Evolutionary conservation across 164 flowering plant species (phyloP).

Genomic region (Sedum album): DNA sequence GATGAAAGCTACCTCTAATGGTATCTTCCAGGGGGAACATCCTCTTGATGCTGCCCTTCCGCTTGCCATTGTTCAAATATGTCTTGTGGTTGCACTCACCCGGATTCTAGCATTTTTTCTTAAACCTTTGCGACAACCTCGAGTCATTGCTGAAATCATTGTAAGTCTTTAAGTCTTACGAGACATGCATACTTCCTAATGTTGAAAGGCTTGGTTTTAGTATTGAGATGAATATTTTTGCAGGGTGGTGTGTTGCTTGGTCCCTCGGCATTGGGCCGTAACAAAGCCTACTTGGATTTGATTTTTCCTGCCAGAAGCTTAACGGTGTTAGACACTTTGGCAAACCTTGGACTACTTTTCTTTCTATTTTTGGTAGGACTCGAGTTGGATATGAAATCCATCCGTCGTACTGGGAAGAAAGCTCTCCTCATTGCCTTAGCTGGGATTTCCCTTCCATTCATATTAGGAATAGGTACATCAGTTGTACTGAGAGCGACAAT

Average conservation of each 20-base stretch:
- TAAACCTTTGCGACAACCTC: conserved; percentile 40
- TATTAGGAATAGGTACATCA: conserved; percentile 17
- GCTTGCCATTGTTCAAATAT: conserved; percentile 32
- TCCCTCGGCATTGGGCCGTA: conserved; percentile 22
- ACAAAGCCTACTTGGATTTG: conserved; percentile 7
- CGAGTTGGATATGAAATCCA: conserved; percentile 16
- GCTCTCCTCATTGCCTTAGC: conserved; percentile 18
- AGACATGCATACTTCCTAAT: no score
- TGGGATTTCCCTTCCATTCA: conserved; percentile 21
- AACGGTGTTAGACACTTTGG: conserved; percentile 22
- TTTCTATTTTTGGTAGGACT: conserved; percentile 23
- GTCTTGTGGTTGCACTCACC: conserved; percentile 26
- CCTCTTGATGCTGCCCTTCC: conserved; percentile 41
- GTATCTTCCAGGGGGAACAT: conserved; percentile 32
- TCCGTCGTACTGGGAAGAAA: conserved; percentile 19
- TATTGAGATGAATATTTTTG: background rate
- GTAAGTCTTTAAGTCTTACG: conserved; percentile 19
- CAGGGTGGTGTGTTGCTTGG: conserved; percentile 27
- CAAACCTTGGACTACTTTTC: conserved; percentile 27
- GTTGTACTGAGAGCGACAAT: conserved; percentile 17
- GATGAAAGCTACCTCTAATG: conserved; percentile 38
- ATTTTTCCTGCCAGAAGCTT: conserved; percentile 19
- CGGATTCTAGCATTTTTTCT: conserved; percentile 26
- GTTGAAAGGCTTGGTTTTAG: no score
- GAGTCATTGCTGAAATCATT: conserved; percentile 44